Percentiles rank a stretch among this genome's conserved stretches.
Conservation (phyloP, 2,329 filamentous ascomycete species). For the Davidsoniella virescens region DNA sequence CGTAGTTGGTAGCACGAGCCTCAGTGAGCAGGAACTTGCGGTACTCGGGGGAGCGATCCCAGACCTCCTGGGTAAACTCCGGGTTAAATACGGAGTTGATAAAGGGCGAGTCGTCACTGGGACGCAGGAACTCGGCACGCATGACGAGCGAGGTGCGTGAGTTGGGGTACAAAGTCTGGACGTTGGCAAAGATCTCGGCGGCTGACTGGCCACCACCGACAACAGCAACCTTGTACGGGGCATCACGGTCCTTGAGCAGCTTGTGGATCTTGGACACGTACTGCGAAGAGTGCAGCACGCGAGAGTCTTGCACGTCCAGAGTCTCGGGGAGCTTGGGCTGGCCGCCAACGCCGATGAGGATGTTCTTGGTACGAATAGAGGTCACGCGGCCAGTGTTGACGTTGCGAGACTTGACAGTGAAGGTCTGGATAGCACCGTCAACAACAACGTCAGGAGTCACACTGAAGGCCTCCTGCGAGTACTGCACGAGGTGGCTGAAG, state of each 20-base stretch:
- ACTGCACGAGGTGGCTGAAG: conserved; percentile 59
- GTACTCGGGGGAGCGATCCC: conserved; percentile 44
- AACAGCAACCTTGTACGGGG: conserved; percentile 57
- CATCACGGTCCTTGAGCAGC: conserved; percentile 38
- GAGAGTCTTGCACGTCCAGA: conserved; percentile 52
- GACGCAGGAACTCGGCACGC: conserved; percentile 66
- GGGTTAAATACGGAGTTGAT: conserved; percentile 97
- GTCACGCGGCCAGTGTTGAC: conserved; percentile 36
- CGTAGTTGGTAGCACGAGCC: conserved; percentile 82
- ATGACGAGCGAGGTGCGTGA: conserved; percentile 64
- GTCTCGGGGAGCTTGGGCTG: conserved; percentile 53
- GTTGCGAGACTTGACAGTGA: conserved; percentile 51
- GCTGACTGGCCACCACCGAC: conserved; percentile 84
- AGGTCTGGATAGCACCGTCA: conserved; percentile 36
- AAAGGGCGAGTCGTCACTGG: conserved; percentile 91
- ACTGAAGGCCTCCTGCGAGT: conserved; percentile 60
- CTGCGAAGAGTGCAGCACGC: conserved; percentile 76
- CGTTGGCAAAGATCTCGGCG: conserved; percentile 86
- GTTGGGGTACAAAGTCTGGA: conserved; percentile 70
- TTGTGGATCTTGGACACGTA: conserved; percentile 51
- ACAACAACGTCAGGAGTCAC: conserved; percentile 43
- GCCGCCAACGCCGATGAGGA: conserved; percentile 43
- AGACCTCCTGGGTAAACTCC: conserved; percentile 62
- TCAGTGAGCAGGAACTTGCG: conserved; percentile 45
- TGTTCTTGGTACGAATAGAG: conserved; percentile 44